These are phyloP conservation scores for Epichloe scottii DNA, from an alignment of 2,329 filamentous ascomycete species.

Conservation along the genomic window DNA sequence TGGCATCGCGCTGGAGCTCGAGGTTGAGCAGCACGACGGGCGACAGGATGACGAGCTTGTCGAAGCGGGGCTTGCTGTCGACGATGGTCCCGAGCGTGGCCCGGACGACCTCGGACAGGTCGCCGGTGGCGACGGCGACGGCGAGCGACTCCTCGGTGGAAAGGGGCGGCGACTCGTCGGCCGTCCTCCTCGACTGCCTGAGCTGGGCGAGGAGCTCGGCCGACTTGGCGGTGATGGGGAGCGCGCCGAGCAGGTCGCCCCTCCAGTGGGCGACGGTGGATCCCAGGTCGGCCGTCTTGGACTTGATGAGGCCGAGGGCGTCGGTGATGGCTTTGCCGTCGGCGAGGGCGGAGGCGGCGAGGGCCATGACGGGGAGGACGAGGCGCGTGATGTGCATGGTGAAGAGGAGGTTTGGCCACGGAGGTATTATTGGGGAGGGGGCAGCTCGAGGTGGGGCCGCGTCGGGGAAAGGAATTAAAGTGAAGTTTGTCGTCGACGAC, in stretches of 20 bases:
- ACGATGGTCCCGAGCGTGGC: constrained; percentile 26
- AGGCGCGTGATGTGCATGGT: constrained; percentile 1
- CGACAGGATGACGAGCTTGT: constrained; percentile 27
- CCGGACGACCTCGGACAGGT: constrained; percentile 26
- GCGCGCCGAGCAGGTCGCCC: constrained; percentile 23
- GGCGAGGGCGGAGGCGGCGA: not conserved
- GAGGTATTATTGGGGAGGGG: not conserved
- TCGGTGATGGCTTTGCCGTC: constrained; percentile 5
- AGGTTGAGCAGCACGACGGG: constrained; percentile 31
- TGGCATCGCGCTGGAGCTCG: constrained; percentile 26
- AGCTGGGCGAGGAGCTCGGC: constrained; percentile 26
- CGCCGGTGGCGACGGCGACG: constrained; percentile 24
- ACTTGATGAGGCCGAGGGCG: constrained; percentile 23
- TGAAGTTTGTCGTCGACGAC: too few relatives aligned
- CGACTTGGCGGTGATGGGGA: constrained; percentile 29
- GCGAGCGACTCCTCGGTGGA: constrained; percentile 24
- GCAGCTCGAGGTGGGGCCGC: too few relatives aligned
- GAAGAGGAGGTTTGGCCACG: not conserved
- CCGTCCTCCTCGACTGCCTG: constrained; percentile 24
- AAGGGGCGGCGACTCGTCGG: constrained; percentile 25
- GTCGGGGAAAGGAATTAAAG: too few relatives aligned
- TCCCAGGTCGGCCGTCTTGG: constrained; percentile 22
- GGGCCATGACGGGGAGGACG: constrained; percentile 1
- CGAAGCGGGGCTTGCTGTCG: constrained; percentile 29
- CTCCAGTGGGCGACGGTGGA: constrained; percentile 23